These are phyloP conservation scores for Aurantiochytrium sp. DNA, from an alignment of 108 stramenopile genomes.

Conservation along the genomic window DNA sequence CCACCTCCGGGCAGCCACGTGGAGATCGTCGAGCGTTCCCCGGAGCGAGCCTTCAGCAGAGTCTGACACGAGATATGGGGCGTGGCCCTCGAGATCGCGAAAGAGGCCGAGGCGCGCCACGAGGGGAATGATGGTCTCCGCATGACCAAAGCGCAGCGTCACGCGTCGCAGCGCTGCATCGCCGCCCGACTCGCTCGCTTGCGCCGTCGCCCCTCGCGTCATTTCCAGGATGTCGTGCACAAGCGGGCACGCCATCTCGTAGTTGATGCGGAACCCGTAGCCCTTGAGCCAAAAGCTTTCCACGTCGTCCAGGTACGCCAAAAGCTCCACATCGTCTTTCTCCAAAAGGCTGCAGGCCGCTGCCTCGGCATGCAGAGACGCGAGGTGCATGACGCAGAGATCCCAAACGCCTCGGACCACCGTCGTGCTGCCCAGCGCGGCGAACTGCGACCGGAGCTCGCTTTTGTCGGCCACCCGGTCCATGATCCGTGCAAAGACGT, in stretches of 20 bases:
- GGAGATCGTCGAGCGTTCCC: background rate
- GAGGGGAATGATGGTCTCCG: background rate
- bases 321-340: background rate
- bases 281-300: background rate
- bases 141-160: background rate
- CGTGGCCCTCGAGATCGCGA: background rate
- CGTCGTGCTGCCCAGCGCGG: background rate
- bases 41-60: background rate
- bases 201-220: background rate
- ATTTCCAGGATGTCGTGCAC: background rate
- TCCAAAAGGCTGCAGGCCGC: background rate
- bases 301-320: background rate
- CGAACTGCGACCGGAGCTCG: background rate
- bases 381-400: background rate
- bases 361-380: background rate
- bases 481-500: background rate
- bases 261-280: constrained; percentile 17
- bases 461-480: background rate
- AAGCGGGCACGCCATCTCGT: constrained; percentile 1
- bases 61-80: background rate
- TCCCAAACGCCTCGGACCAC: background rate
- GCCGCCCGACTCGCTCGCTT: background rate
- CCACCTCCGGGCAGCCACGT: background rate
- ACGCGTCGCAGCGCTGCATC: background rate
- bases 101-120: background rate